Evolutionary conservation across 2,329 filamentous ascomycete species (phyloP).

Genomic region (Ophiostoma quercus): DNA sequence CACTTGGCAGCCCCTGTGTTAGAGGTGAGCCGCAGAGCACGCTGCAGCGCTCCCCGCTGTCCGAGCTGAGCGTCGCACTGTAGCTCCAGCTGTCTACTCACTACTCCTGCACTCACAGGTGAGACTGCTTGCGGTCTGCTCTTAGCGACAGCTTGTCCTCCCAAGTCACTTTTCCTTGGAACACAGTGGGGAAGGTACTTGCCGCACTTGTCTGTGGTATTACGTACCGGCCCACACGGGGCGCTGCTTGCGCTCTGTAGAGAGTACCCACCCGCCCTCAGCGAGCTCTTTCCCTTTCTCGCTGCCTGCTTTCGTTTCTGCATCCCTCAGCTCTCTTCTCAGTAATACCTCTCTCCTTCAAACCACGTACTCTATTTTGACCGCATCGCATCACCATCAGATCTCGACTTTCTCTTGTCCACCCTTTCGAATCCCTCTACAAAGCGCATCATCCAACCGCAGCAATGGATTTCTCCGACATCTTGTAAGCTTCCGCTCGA

Average conservation of each 20-base stretch:
- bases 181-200: slow-evolving; percentile 20
- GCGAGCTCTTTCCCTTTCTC: neutral
- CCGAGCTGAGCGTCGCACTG: neutral
- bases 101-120: too few relatives aligned
- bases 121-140: neutral
- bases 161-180: slow-evolving; percentile 19
- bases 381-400: neutral
- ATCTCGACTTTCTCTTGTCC: neutral
- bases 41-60: neutral
- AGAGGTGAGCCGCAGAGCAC: slow-evolving; percentile 4
- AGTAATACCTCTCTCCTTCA: neutral
- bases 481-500: slow-evolving; percentile 63
- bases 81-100: too few relatives aligned
- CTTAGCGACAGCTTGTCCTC: neutral
- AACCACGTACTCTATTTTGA: neutral
- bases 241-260: neutral
- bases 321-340: neutral
- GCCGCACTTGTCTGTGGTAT: neutral
- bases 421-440: neutral
- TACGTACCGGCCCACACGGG: slow-evolving; percentile 4
- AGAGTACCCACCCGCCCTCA: neutral
- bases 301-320: slow-evolving; percentile 13
- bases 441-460: neutral
- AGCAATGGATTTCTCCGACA: slow-evolving; percentile 69
- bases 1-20: neutral